Evolutionary conservation across 495 filamentous ascomycete genomes (phyloP).

Genomic region (Neurospora terricola): DNA sequence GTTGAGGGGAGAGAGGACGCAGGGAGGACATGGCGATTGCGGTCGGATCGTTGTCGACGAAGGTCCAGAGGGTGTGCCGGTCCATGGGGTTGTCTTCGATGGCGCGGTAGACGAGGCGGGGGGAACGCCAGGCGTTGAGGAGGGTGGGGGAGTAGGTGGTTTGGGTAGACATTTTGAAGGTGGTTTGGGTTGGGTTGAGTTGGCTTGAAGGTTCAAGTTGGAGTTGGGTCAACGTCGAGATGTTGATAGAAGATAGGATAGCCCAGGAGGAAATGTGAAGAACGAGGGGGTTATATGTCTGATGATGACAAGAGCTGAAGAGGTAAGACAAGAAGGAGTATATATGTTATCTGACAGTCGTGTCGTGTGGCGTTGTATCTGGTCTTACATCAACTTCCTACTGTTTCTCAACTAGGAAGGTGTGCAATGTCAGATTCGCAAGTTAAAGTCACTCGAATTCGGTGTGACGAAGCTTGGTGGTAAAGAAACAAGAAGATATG

Average conservation of each 20-base stretch:
- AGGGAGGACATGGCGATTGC: slow-evolving; percentile 15
- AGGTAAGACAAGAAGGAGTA: not conserved
- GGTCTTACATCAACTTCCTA: not conserved
- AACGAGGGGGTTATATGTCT: not conserved
- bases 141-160: not conserved
- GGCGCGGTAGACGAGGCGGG: slow-evolving; percentile 27
- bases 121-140: slow-evolving; percentile 18
- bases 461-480: not conserved
- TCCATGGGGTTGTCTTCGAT: slow-evolving; percentile 23
- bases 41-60: slow-evolving; percentile 17
- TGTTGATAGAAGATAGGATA: not conserved
- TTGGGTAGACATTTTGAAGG: not conserved
- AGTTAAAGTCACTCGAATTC: not conserved
- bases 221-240: not conserved
- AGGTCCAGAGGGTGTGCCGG: slow-evolving; percentile 16
- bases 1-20: slow-evolving; percentile 15
- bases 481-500: not conserved
- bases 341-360: not conserved
- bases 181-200: not conserved
- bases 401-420: not conserved
- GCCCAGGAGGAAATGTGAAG: not conserved
- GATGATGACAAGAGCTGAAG: not conserved
- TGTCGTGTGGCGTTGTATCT: not conserved
- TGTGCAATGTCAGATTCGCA: not conserved
- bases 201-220: not conserved